Evolutionary conservation across 2,329 filamentous ascomycete species (phyloP).

Genomic region (Aspergillus pseudoviridinutans): DNA sequence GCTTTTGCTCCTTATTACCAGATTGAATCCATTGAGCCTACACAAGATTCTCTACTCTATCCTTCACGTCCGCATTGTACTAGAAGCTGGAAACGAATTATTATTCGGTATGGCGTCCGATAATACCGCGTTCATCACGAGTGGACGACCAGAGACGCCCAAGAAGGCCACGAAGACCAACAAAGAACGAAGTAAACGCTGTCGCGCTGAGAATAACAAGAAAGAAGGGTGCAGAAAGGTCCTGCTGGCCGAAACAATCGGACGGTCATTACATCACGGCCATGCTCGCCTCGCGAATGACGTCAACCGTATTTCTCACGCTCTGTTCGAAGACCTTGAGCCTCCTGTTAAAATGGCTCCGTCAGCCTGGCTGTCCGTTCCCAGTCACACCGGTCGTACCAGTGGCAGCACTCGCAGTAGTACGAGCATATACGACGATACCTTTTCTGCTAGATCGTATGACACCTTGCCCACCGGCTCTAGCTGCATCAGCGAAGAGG

Average conservation of each 20-base stretch:
- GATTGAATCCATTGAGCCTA: background rate
- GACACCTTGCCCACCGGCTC: background rate
- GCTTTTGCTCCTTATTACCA: background rate
- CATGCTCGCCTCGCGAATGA: background rate
- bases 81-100: background rate
- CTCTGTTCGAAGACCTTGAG: background rate
- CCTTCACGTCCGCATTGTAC: background rate
- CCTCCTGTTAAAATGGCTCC: background rate
- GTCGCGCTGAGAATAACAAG: background rate
- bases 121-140: background rate
- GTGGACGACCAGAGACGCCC: background rate
- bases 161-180: background rate
- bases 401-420: background rate
- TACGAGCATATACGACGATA: background rate
- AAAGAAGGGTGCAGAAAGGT: background rate
- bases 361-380: background rate
- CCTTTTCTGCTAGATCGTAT: background rate
- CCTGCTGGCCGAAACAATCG: background rate
- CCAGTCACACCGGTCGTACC: background rate
- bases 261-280: background rate
- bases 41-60: background rate
- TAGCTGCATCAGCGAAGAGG: background rate
- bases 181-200: background rate
- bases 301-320: background rate
- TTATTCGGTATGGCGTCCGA: background rate